Conservation (phyloP, 2,329 filamentous ascomycete species). For the Raffaelea deltoideospora region DNA sequence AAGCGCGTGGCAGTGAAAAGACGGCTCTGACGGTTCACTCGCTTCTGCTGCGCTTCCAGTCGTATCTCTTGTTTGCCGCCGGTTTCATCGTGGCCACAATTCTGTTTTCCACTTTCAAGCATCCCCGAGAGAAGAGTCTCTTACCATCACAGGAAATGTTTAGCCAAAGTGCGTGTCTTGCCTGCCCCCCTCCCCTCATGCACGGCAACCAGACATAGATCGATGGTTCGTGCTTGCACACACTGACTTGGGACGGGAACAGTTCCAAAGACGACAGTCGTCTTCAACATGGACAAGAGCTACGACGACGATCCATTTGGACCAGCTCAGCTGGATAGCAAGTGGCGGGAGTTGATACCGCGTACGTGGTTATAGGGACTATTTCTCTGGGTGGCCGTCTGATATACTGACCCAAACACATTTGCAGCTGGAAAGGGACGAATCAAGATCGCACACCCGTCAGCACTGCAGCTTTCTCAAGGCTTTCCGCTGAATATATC, state of each 20-base stretch:
- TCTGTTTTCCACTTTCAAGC: background rate
- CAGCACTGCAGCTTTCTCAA: slow-evolving; percentile 3
- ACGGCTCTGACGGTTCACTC: background rate
- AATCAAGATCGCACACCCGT: slow-evolving; percentile 7
- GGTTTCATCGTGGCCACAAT: background rate
- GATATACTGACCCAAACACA: background rate
- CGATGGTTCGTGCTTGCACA: background rate
- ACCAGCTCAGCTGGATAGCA: slow-evolving; percentile 5
- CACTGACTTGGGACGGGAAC: background rate
- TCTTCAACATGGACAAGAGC: slow-evolving; percentile 6
- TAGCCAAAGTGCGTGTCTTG: slow-evolving; percentile 4
- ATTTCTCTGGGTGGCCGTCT: background rate
- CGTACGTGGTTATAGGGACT: slow-evolving; percentile 5
- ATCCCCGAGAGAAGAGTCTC: slow-evolving; percentile 1
- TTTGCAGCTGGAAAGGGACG: slow-evolving; percentile 9
- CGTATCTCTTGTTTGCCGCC: slow-evolving; percentile 2
- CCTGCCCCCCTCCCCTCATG: too few species aligned
- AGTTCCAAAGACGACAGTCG: slow-evolving; percentile 6
- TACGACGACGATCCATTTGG: slow-evolving; percentile 10
- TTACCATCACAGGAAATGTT: slow-evolving; percentile 4
- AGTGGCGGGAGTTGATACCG: slow-evolving; percentile 7
- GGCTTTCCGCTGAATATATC: slow-evolving; percentile 6
- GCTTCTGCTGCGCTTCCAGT: background rate
- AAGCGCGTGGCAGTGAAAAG: background rate
- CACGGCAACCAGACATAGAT: background rate